phyloP scores from a whole-genome alignment of 805 yeast species.

The Saccharomycopsis babjevae region DNA sequence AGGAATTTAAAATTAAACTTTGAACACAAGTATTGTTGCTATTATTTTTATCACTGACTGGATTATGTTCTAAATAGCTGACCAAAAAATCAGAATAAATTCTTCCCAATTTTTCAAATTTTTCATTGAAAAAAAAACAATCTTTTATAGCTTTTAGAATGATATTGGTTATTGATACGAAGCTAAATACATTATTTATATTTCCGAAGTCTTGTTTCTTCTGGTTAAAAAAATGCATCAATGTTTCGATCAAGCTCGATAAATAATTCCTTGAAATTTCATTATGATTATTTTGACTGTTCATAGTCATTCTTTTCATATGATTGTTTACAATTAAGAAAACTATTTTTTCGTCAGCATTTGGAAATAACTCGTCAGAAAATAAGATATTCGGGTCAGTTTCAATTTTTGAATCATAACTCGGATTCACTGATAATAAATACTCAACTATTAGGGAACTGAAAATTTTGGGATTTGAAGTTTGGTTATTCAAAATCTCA shows the following conservation, averaged over 20 bases:
- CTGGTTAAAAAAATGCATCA: not conserved
- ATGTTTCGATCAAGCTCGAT: not conserved
- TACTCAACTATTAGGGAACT: not conserved
- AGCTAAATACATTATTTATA: not conserved
- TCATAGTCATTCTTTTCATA: not conserved
- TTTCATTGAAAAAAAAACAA: not conserved
- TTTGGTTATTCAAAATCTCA: slow-evolving; percentile 1
- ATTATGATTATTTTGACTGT: not conserved
- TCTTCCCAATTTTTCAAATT: not conserved
- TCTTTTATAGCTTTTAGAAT: not conserved
- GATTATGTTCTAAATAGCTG: not conserved
- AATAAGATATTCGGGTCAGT: not conserved
- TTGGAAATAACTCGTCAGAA: not conserved
- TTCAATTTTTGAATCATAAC: slow-evolving; percentile 6
- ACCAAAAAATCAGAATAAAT: not conserved
- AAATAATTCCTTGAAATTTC: slow-evolving; percentile 1
- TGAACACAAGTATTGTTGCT: not conserved
- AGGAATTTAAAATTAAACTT: not conserved
- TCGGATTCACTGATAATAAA: slow-evolving; percentile 4
- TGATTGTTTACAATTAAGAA: not conserved
- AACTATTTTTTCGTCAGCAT: not conserved
- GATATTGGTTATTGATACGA: not conserved
- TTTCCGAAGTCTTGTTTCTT: not conserved
- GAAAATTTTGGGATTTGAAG: not conserved
- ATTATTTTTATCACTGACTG: not conserved